These are phyloP conservation scores for Globisporangium cystogenes DNA, from an alignment of 352 stramenopile species.

Conservation along the genomic window DNA sequence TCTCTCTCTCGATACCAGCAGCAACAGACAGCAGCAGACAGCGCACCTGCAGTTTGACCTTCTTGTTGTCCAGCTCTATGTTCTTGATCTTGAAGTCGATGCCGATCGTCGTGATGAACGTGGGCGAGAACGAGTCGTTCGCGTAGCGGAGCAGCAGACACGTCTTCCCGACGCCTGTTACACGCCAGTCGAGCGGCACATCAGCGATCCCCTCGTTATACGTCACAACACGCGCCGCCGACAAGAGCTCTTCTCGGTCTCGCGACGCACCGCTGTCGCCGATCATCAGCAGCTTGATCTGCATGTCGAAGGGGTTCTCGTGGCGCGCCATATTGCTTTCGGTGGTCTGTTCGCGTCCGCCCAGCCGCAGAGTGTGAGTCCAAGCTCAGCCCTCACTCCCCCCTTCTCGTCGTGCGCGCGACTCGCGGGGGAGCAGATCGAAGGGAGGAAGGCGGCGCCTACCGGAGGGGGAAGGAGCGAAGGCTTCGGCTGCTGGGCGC, in stretches of 20 bases:
- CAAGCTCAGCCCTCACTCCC: too few relatives aligned
- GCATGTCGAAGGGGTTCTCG: constrained; percentile 95
- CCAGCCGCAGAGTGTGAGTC: background rate
- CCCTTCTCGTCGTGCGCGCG: too few relatives aligned
- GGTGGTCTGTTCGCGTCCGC: background rate
- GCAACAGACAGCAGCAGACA: too few relatives aligned
- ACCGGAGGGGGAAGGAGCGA: too few relatives aligned
- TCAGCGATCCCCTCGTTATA: too few relatives aligned
- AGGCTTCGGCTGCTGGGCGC: too few relatives aligned
- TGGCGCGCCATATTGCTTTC: constrained; percentile 73
- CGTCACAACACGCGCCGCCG: too few relatives aligned
- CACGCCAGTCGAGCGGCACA: constrained; percentile 4
- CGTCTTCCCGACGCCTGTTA: constrained; percentile 83
- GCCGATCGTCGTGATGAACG: constrained; percentile 89
- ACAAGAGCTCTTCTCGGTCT: background rate
- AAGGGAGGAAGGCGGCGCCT: too few relatives aligned
- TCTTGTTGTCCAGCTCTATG: constrained; percentile 94
- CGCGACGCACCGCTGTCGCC: constrained; percentile 89
- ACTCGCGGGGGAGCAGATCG: too few relatives aligned
- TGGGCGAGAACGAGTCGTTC: constrained; percentile 89
- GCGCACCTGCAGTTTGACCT: constrained; percentile 93
- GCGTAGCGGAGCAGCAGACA: constrained; percentile 86
- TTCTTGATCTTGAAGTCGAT: constrained; percentile 93
- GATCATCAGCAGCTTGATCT: constrained; percentile 98
- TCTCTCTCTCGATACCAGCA: too few relatives aligned